Conservation (phyloP, 2,329 filamentous ascomycete genomes). For the Aspergillus sp. region DNA sequence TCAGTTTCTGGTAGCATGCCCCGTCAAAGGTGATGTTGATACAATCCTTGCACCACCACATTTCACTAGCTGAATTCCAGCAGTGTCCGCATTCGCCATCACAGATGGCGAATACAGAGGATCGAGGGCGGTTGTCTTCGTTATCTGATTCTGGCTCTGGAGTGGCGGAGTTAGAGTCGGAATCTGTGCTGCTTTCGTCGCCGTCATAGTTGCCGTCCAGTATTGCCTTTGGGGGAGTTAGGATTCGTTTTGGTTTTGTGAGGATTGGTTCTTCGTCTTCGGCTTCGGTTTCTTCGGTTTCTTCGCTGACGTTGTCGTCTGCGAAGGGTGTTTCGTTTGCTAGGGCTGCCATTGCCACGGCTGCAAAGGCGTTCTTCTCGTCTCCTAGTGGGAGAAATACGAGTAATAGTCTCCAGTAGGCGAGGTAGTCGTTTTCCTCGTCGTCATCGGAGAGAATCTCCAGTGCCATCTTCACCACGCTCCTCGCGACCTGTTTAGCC, state of each 20-base stretch:
- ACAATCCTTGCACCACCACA: slow-evolving; percentile 25
- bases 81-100: slow-evolving; percentile 10
- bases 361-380: slow-evolving; percentile 9
- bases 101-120: slow-evolving; percentile 5
- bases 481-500: slow-evolving; percentile 14
- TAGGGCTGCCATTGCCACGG: slow-evolving; percentile 11
- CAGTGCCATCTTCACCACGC: slow-evolving; percentile 18
- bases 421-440: slow-evolving; percentile 19
- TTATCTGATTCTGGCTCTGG: no score
- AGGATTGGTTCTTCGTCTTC: background rate
- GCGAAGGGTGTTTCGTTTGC: background rate
- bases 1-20: slow-evolving; percentile 14
- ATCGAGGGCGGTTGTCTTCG: background rate
- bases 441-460: slow-evolving; percentile 26
- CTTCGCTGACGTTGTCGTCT: background rate
- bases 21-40: slow-evolving; percentile 18
- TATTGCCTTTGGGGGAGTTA: no score
- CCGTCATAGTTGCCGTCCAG: background rate
- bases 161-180: no score
- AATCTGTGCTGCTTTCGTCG: background rate
- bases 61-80: slow-evolving; percentile 19
- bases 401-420: slow-evolving; percentile 15
- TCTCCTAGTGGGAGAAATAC: slow-evolving; percentile 18
- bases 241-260: background rate
- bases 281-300: background rate